These are phyloP conservation scores for Calonectria pauciramosa DNA, from an alignment of 2,329 filamentous ascomycete species.

Conservation along the genomic window DNA sequence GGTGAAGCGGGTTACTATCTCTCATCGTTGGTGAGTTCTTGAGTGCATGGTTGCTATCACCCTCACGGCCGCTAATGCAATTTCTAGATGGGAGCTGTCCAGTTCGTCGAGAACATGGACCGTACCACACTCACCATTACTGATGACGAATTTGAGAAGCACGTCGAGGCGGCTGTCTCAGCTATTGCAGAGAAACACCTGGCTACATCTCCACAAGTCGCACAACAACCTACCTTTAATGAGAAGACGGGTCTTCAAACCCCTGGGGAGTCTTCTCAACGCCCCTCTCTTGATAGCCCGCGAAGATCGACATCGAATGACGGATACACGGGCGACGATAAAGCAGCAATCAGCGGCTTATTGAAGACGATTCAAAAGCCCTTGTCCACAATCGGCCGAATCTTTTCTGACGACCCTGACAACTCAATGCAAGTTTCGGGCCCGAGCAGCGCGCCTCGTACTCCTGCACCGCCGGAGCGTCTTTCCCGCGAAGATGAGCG, in stretches of 20 bases:
- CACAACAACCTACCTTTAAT: conserved; percentile 56
- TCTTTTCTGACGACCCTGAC: conserved; percentile 82
- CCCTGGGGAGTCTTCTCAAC: conserved; percentile 49
- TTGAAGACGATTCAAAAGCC: conserved; percentile 93
- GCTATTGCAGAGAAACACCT: conserved; percentile 93
- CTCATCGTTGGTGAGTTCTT: conserved; percentile 81
- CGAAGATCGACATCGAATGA: conserved; percentile 70
- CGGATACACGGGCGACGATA: conserved; percentile 74
- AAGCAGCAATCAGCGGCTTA: conserved; percentile 85
- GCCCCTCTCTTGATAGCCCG: conserved; percentile 62
- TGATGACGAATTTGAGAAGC: conserved; percentile 94
- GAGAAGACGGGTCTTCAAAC: conserved; percentile 56
- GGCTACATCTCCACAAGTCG: conserved; percentile 60
- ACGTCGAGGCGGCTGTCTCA: conserved; percentile 96
- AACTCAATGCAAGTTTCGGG: conserved; percentile 49
- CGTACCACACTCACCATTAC: conserved; percentile 92
- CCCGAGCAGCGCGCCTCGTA: conserved; percentile 52
- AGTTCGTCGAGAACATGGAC: conserved; percentile 97
- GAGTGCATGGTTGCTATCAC: background rate
- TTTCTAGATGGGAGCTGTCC: conserved; percentile 85
- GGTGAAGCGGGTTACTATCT: conserved; percentile 99
- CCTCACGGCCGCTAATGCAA: conserved; percentile 16
- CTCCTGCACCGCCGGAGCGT: conserved; percentile 53
- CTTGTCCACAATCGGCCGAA: conserved; percentile 90
- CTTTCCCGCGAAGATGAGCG: conserved; percentile 50